Base-by-base conservation (phyloP, 2,329 filamentous ascomycete species). In the Paramyrothecium sp. region DNA sequence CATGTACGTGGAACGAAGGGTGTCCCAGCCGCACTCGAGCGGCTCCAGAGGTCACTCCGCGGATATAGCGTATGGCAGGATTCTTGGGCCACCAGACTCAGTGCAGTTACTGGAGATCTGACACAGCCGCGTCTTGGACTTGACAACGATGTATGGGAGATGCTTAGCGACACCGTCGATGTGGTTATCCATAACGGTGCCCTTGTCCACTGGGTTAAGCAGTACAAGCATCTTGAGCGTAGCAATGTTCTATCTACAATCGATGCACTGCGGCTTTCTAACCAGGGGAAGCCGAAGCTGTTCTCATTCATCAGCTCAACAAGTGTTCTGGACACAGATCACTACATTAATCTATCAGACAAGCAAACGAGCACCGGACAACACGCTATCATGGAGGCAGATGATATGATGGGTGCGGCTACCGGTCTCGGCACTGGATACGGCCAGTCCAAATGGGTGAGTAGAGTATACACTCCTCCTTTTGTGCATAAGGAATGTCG, bases 381-480 rank as follows among this genome's bases (percentile, higher is more conserved):
- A 7, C 79, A 78, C 20, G 85, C 85, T 13, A 82, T 97, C 17
- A 78, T 30, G 20, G 94, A 97, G 71, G 81, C 80, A 0, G 93
- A 97, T 69, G 87, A 94, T 62, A 80, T 97, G 60, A 78, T 85
- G 63, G 91, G 92, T 55, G 93, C 90, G 67, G 82, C 86, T 44
- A 86, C 79, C 54, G 91, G 91, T 33, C 85, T 97, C 2, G 87
- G 86, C 46, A 97, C 91, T 1, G 93, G 94, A 5, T 97, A 97
- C 67, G 94, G 94, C 3, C 93, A 97, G 71, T 87, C 85, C 60
- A 97, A 97, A 76, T 97, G 92, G 92, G 89, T 85, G 17, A 82
- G 84, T 53, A 20, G n/a, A 16, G 4, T 49, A 16, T n/a, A 3
- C 3, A 49, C 5, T 20, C 16, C 47, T n/a, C 20, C 20, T 21